These are phyloP conservation scores for Daldinia caldariorum DNA, from an alignment of 495 filamentous ascomycete species.

Conservation along the genomic window DNA sequence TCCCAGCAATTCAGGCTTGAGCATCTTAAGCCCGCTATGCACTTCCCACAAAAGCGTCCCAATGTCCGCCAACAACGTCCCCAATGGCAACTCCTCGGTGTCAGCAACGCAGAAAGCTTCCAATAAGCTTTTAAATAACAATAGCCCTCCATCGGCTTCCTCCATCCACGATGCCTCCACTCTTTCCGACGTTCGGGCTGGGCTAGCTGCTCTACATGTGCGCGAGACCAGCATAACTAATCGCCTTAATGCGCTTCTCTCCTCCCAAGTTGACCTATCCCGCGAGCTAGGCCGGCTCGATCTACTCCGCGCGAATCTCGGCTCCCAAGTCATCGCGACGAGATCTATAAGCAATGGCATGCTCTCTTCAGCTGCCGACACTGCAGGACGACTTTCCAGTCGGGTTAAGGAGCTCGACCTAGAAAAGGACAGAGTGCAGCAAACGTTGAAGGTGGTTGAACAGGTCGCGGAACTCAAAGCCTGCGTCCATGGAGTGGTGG, in stretches of 20 bases:
- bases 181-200: conserved; percentile 78
- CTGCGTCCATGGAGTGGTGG: conserved; percentile 93
- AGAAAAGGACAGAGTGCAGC: conserved; percentile 88
- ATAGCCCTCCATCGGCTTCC: conserved; percentile 43
- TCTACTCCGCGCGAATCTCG: conserved; percentile 85
- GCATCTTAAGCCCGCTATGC: conserved; percentile 48
- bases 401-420: conserved; percentile 87
- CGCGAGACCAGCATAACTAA: conserved; percentile 79
- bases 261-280: conserved; percentile 82
- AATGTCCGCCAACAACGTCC: conserved; percentile 50
- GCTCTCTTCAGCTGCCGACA: conserved; percentile 83
- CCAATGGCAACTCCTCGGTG: conserved; percentile 49
- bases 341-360: conserved; percentile 86
- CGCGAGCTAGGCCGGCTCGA: conserved; percentile 89
- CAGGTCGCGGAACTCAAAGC: conserved; percentile 96
- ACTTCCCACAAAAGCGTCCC: conserved; percentile 42
- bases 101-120: conserved; percentile 35
- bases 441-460: conserved; percentile 90
- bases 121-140: conserved; percentile 36
- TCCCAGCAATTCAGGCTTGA: conserved; percentile 30
- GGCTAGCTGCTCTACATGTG: conserved; percentile 74
- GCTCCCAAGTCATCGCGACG: conserved; percentile 85
- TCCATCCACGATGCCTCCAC: conserved; percentile 74
- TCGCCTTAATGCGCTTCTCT: conserved; percentile 77
- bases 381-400: conserved; percentile 84